These are phyloP conservation scores for Neocatenulostroma microsporum DNA, from an alignment of 2,329 filamentous ascomycete species.

Conservation along the genomic window DNA sequence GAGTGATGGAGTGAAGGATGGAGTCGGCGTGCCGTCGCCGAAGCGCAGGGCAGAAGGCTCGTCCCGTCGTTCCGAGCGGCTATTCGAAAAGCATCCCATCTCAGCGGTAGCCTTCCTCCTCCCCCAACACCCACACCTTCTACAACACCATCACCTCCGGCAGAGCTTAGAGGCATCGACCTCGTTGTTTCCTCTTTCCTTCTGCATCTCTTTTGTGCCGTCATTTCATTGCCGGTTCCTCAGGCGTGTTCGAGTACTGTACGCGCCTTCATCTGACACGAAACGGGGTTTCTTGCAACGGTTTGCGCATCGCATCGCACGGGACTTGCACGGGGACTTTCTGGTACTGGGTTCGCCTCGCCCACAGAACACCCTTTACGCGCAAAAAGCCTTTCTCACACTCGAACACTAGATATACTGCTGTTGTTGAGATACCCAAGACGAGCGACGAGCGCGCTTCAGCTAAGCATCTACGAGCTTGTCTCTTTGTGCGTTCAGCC, in stretches of 20 bases:
- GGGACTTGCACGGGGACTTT: too few relatives aligned
- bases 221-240: constrained; percentile 1
- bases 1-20: background rate
- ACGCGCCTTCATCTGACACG: background rate
- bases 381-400: background rate
- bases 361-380: too few relatives aligned
- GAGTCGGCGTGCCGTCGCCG: background rate
- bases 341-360: too few relatives aligned
- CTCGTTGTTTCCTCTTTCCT: constrained; percentile 13
- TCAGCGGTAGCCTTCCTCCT: constrained; percentile 1
- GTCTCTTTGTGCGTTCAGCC: constrained; percentile 13
- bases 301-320: too few relatives aligned
- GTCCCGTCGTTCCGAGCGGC: background rate
- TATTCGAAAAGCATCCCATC: background rate
- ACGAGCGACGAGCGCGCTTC: background rate
- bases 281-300: background rate
- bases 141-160: constrained; percentile 3
- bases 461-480: constrained; percentile 5
- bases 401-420: background rate
- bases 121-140: constrained; percentile 5
- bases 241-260: constrained; percentile 1
- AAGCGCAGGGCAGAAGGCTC: background rate
- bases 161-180: constrained; percentile 1
- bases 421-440: background rate
- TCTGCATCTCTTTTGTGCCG: constrained; percentile 26